A percentile compares a stretch with the other conserved stretches of the same genome.
Evolutionary conservation across 2,329 filamentous ascomycete genomes (phyloP).

Genomic region (Alternaria triticina): DNA sequence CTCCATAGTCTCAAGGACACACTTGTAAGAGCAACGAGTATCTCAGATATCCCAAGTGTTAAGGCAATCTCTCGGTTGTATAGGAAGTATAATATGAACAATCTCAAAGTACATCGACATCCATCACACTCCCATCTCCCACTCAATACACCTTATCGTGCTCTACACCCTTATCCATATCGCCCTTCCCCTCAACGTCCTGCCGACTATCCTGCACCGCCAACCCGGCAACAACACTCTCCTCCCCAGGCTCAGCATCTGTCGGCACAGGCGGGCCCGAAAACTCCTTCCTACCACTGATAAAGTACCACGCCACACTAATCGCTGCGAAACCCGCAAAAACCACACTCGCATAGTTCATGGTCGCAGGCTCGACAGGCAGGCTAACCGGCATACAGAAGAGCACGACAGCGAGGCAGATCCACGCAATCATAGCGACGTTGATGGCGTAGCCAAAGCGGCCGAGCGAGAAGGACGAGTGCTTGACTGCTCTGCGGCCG

Average conservation of each 20-base stretch:
- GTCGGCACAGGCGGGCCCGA: slow-evolving; percentile 47
- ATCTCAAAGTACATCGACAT: background rate
- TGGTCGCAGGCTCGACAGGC: slow-evolving; percentile 47
- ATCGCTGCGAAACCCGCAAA: slow-evolving; percentile 50
- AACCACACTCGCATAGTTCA: slow-evolving; percentile 55
- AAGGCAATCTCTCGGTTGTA: no score
- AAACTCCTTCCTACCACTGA: slow-evolving; percentile 47
- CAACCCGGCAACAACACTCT: slow-evolving; percentile 41
- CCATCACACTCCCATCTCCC: background rate
- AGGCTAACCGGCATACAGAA: slow-evolving; percentile 73
- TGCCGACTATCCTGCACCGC: slow-evolving; percentile 36
- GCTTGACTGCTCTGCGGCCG: slow-evolving; percentile 67
- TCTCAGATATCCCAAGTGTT: no score
- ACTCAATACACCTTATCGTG: background rate
- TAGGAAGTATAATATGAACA: background rate
- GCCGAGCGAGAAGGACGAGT: slow-evolving; percentile 73
- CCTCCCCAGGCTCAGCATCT: slow-evolving; percentile 43
- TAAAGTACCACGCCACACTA: slow-evolving; percentile 47
- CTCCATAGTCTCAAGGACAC: no score
- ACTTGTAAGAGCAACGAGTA: no score
- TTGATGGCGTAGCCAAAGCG: slow-evolving; percentile 73
- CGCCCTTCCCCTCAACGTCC: slow-evolving; percentile 32
- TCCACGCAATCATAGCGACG: slow-evolving; percentile 71
- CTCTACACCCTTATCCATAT: slow-evolving; percentile 24
- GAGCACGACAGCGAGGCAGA: slow-evolving; percentile 70